phyloP scores from a whole-genome alignment of 441 rosid species.

The Breynia disticha region DNA sequence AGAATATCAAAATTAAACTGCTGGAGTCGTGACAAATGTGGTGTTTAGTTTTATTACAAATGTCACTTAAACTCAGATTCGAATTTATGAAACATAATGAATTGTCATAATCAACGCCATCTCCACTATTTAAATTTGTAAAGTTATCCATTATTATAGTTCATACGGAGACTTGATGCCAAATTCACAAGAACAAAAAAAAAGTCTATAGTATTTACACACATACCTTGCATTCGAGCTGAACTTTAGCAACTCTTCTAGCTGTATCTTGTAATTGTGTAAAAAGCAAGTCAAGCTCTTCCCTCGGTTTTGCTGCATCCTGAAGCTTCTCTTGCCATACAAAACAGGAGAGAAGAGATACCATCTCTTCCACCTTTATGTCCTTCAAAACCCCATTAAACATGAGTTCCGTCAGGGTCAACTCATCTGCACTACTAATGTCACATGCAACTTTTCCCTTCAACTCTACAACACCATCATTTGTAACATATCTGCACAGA shows the following conservation, averaged over 20 bases:
- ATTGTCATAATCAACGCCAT: no score
- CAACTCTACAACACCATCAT: slow-evolving; percentile 74
- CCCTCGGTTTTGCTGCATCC: slow-evolving; percentile 85
- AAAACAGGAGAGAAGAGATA: slow-evolving; percentile 92
- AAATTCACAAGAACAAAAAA: no score
- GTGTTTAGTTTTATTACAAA: no score
- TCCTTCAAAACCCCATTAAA: slow-evolving; percentile 86
- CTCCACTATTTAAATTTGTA: no score
- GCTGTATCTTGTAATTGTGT: slow-evolving; percentile 85
- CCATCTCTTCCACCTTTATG: slow-evolving; percentile 83
- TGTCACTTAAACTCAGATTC: no score
- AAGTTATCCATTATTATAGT: no score
- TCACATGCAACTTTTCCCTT: slow-evolving; percentile 98
- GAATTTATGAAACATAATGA: no score
- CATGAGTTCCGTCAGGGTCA: slow-evolving; percentile 86
- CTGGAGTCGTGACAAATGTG: no score
- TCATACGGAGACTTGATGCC: background rate
- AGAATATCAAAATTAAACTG: no score
- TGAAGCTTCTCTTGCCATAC: slow-evolving; percentile 96
- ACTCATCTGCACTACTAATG: slow-evolving; percentile 93
- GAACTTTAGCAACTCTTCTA: slow-evolving; percentile 78
- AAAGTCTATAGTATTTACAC: background rate
- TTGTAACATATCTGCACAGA: slow-evolving; percentile 55
- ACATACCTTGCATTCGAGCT: slow-evolving; percentile 87
- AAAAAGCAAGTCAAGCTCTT: slow-evolving; percentile 84